Evolutionary conservation across 2,329 filamentous ascomycete species (phyloP), one percentile per base, ranked within the genome.

Genomic region (Ophiostoma perfectum): DNA sequence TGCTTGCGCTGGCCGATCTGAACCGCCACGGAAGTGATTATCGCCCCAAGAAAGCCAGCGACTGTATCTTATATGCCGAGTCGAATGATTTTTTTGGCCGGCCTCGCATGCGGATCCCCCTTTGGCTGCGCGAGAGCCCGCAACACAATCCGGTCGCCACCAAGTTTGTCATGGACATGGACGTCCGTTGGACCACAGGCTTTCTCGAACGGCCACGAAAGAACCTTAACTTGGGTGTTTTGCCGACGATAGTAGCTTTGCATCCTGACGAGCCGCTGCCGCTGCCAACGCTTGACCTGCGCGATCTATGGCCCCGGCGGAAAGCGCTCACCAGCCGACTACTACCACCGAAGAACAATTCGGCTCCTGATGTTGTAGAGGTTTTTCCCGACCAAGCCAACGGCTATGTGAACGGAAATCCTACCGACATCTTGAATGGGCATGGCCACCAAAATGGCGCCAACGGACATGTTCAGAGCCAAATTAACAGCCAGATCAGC

Each of bases 121-220:
- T 80, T 6, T 74, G 72, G 70, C 75, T 81, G 18, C 80, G 77
- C 70, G 78, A 78, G 55, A 72, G 73, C 36, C 72, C 77, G 0
- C 70, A 78, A 39, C 71, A 71, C 6, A 74, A 75, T 7, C 65
- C 71, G 4, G 66, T 71, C 1, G 64, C 72, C 36, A 84, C 83
- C 2, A 77, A 81, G 60, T 84, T 81, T 73, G 73, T 81, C 66
- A 78, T 84, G 75, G 81, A 83, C 49, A 76, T 83, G 66, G 81
- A 84, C 71, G 77, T 82, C 52, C 77, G 79, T 39, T 84, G 82
- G 81, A 76, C 79, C 27, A 78, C 78, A 4, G 78, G 79, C 18
- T 79, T 81, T 44, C 73, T 75, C 4, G 70, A 75, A 72, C 78
- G 69, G 72, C 78, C 66, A 52, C 71, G 72, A 27, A 73, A 71